Evolutionary conservation across 768 basidiomycete genomes (phyloP).

Genomic region (Termitomyces sp.): DNA sequence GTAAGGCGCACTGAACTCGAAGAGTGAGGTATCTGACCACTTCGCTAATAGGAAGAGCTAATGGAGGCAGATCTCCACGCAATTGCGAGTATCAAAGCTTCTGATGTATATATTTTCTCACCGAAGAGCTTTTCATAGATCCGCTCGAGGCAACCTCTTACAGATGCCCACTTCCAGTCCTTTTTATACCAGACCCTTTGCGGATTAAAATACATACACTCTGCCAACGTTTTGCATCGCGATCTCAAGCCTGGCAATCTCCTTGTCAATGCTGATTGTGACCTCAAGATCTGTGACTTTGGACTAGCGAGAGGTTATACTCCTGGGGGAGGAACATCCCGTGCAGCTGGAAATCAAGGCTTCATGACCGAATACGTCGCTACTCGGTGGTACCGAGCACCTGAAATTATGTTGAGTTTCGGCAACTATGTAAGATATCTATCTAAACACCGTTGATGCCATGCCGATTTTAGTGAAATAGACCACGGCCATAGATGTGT

Average conservation of each 20-base stretch:
- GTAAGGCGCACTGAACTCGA: constrained; percentile 35
- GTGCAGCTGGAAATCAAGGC: constrained; percentile 75
- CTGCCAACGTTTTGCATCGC: constrained; percentile 94
- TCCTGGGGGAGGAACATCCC: constrained; percentile 71
- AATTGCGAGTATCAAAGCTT: constrained; percentile 54
- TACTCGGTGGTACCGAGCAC: constrained; percentile 98
- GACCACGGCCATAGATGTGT: constrained; percentile 91
- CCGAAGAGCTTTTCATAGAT: constrained; percentile 38
- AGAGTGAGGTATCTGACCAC: constrained; percentile 5
- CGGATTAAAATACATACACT: constrained; percentile 97
- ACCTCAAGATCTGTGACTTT: constrained; percentile 98
- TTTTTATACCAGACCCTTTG: constrained; percentile 99
- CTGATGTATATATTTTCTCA: background rate
- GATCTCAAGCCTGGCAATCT: constrained; percentile 95
- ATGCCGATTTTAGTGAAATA: constrained; percentile 24
- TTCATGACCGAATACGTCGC: constrained; percentile 99
- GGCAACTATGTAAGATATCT: constrained; percentile 75
- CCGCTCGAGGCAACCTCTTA: constrained; percentile 82
- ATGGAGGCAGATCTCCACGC: constrained; percentile 99
- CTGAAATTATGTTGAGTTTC: constrained; percentile 98
- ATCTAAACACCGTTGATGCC: background rate
- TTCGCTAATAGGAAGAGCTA: constrained; percentile 77
- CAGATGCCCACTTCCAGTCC: constrained; percentile 89
- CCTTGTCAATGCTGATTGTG: constrained; percentile 97
- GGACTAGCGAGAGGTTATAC: constrained; percentile 94